Percentiles rank a stretch among this genome's conserved stretches.
Conservation (phyloP, 257 asterid genomes). For the Petunia secreta region DNA sequence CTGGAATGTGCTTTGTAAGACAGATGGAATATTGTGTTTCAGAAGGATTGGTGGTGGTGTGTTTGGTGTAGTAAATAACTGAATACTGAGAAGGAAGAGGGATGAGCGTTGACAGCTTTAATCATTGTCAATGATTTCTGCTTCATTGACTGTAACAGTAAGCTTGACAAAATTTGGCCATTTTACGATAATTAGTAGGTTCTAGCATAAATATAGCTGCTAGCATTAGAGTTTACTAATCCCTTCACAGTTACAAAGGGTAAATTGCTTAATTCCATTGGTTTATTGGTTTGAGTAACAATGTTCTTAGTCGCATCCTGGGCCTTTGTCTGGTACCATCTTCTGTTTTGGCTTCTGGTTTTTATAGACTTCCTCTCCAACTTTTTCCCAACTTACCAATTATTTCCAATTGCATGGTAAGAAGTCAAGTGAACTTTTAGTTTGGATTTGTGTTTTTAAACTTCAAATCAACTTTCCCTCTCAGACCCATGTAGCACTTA, state of each 20-base stretch:
- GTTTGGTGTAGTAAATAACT: not conserved
- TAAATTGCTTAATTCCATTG: not conserved
- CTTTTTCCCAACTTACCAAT: not conserved
- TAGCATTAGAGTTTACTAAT: not conserved
- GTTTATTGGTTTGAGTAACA: not conserved
- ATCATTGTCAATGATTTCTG: not conserved
- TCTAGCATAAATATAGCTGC: not conserved
- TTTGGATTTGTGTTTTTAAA: not conserved
- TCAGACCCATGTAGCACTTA: not conserved
- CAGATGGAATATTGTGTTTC: not conserved
- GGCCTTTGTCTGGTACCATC: not conserved
- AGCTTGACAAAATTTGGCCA: not conserved
- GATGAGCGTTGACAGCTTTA: not conserved
- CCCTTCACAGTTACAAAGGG: not conserved
- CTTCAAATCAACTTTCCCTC: not conserved
- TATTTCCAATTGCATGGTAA: not conserved
- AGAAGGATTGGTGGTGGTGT: not conserved
- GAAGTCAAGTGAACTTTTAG: not conserved
- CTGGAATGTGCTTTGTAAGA: not conserved
- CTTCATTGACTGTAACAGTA: not conserved
- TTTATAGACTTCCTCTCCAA: not conserved
- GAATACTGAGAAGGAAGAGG: not conserved
- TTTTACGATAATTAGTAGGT: not conserved
- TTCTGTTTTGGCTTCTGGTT: not conserved
- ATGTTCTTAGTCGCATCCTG: not conserved